Conservation (phyloP, 768 basidiomycete genomes). For the Gelatoporia subvermispora region DNA sequence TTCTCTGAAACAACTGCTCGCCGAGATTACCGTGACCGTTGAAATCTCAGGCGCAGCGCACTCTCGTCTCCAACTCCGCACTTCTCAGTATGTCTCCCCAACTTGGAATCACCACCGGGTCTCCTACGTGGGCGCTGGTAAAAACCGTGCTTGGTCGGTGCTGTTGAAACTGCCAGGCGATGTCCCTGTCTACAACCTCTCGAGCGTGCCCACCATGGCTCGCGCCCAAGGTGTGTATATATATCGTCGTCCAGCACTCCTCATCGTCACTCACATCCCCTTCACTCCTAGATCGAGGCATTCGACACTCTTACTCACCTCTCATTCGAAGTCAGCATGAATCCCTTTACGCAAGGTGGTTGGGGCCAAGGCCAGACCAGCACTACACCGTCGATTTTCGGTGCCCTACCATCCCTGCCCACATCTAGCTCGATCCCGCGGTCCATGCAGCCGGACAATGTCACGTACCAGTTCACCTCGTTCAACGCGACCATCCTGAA, state of each 20-base stretch:
- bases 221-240: too few relatives aligned
- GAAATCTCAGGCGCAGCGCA: too few relatives aligned
- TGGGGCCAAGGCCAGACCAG: slow-evolving; percentile 8
- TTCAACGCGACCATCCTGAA: slow-evolving; percentile 51
- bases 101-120: too few relatives aligned
- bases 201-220: too few relatives aligned
- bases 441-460: slow-evolving; percentile 24
- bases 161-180: too few relatives aligned
- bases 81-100: too few relatives aligned
- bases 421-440: slow-evolving; percentile 21
- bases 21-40: too few relatives aligned
- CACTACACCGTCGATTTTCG: slow-evolving; percentile 49
- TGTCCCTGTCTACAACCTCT: too few relatives aligned
- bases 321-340: slow-evolving; percentile 12
- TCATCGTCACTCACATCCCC: neutral
- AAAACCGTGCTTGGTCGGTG: too few relatives aligned
- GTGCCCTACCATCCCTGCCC: slow-evolving; percentile 51
- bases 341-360: slow-evolving; percentile 23
- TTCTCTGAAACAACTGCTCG: too few relatives aligned
- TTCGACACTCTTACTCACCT: neutral
- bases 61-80: too few relatives aligned
- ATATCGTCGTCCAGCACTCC: slow-evolving; percentile 1
- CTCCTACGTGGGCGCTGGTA: too few relatives aligned
- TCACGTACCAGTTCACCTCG: slow-evolving; percentile 46
- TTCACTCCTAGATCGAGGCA: neutral